Evolutionary conservation across 139 green algal species (phyloP).

Genomic region (Pleodorina starrii): DNA sequence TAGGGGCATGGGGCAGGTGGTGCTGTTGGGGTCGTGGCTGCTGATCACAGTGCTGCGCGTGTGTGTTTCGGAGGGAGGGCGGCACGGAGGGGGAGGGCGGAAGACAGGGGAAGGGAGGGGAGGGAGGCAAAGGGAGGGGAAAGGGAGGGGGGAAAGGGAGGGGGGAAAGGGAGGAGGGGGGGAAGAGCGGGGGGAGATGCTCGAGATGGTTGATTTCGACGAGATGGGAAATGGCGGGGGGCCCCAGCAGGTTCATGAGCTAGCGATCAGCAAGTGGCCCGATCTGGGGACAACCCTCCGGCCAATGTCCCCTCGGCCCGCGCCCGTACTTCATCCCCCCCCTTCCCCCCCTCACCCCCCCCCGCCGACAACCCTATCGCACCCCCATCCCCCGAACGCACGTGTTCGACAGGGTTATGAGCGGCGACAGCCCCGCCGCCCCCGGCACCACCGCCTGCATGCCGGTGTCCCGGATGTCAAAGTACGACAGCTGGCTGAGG

Average conservation of each 20-base stretch:
- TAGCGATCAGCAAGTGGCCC: too few species aligned
- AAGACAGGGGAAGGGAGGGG: neutral
- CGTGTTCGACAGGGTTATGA: neutral
- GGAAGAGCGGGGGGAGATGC: too few species aligned
- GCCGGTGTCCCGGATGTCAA: conserved; percentile 6
- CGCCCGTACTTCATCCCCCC: too few species aligned
- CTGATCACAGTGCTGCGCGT: neutral
- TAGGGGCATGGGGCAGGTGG: neutral
- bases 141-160: neutral
- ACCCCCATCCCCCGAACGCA: neutral
- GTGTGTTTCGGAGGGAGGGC: neutral
- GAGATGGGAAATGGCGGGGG: too few species aligned
- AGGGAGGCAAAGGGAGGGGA: neutral
- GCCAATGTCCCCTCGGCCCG: too few species aligned
- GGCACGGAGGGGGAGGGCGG: neutral
- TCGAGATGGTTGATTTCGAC: too few species aligned
- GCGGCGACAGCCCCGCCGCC: neutral
- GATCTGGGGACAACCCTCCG: too few species aligned
- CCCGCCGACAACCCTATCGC: neutral
- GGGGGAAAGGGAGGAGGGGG: too few species aligned
- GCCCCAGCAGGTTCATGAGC: too few species aligned
- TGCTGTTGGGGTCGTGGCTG: neutral
- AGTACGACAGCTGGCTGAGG: neutral
- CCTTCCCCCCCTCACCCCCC: neutral
- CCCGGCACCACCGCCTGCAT: conserved; percentile 14